Percentiles rank a stretch among this genome's conserved stretches.
These are phyloP conservation scores for Trichoderma sp. DNA, from an alignment of 2,329 filamentous ascomycete genomes.

Conservation along the genomic window DNA sequence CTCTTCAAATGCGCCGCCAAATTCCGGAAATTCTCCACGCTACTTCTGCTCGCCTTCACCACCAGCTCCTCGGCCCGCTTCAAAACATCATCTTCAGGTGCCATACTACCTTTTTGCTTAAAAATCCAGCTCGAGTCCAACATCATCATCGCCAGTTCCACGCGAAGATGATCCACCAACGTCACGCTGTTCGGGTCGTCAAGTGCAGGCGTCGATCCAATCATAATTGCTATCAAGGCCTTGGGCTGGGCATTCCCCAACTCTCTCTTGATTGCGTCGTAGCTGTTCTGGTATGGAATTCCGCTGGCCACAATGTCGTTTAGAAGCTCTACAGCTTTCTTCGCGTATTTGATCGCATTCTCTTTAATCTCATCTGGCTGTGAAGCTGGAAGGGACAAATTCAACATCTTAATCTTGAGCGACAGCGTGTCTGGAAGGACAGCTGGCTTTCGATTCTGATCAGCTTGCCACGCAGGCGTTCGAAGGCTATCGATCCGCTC, in stretches of 20 bases:
- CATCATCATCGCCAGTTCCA: slow-evolving; percentile 22
- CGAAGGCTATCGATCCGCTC: slow-evolving; percentile 1
- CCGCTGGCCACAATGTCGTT: background rate
- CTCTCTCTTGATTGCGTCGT: background rate
- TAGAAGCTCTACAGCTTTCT: background rate
- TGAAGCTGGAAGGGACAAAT: background rate
- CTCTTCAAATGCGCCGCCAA: background rate
- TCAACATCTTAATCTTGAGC: slow-evolving; percentile 6
- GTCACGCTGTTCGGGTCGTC: background rate
- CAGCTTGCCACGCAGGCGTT: slow-evolving; percentile 10
- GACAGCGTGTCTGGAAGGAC: slow-evolving; percentile 1
- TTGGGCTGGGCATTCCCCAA: background rate
- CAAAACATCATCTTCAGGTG: background rate
- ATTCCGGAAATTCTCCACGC: background rate
- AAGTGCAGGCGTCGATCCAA: background rate
- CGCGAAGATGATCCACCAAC: slow-evolving; percentile 24
- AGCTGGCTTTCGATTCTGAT: background rate
- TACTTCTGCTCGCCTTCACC: slow-evolving; percentile 18
- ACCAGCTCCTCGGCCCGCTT: slow-evolving; percentile 18
- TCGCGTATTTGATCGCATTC: background rate
- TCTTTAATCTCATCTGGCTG: background rate
- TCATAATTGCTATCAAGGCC: background rate
- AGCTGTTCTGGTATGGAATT: background rate
- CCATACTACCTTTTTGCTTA: background rate
- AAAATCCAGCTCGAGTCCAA: background rate